Conservation (phyloP, 441 rosid genomes). For the Erysimum cheiri region DNA sequence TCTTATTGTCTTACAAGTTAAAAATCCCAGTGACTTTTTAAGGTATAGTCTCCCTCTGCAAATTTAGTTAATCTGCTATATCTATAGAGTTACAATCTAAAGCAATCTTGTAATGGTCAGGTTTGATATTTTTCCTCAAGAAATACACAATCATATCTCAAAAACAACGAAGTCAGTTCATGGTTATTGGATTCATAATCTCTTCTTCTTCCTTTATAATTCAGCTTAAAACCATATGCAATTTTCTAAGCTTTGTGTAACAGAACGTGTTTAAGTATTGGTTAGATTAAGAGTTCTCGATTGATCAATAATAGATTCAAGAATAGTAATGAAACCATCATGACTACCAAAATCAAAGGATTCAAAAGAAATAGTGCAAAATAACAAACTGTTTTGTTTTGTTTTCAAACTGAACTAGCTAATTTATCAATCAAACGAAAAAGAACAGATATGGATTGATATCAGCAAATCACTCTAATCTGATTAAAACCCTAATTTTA, state of each 20-base stretch:
- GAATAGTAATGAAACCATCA: background rate
- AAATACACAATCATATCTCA: background rate
- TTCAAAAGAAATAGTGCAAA: background rate
- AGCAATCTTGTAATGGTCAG: background rate
- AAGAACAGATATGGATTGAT: background rate
- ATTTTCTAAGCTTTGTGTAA: background rate
- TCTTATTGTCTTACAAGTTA: background rate
- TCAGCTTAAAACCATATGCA: background rate
- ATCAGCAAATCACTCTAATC: background rate
- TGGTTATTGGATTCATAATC: background rate
- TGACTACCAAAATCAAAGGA: background rate
- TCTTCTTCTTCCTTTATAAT: background rate
- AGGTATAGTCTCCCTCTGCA: slow-evolving; percentile 1
- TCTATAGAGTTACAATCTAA: slow-evolving; percentile 4
- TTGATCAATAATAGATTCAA: background rate
- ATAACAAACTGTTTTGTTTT: background rate
- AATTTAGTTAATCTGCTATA: no score
- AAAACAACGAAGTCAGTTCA: background rate
- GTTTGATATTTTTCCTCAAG: background rate
- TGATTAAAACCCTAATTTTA: slow-evolving; percentile 9
- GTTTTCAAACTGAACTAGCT: no score
- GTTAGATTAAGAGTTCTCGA: background rate
- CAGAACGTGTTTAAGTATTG: background rate
- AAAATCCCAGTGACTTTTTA: no score
- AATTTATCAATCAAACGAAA: background rate